Evolutionary conservation across 257 asterid species (phyloP), one percentile per base, ranked within the genome.

Genomic region (Cynanchum wilfordii): DNA sequence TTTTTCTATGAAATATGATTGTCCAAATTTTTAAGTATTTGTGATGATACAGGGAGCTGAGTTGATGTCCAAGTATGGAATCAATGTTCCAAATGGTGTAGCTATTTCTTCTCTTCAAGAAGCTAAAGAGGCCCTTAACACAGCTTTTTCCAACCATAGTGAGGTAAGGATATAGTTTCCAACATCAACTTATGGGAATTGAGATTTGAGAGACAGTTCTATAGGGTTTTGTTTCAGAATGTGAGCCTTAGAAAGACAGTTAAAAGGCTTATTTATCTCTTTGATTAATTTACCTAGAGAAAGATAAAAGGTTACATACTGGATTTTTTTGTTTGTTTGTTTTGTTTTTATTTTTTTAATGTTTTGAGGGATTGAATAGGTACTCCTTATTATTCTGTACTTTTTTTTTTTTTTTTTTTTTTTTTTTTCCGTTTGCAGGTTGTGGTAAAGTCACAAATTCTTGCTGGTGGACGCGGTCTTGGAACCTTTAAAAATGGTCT

Each of bases 401-500:
- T 7, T 45, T 22, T 49, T 27, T 68, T 49, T 29, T 49, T 27
- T 68, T 49, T 29, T 7, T 45, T 22, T 49, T 27, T 68, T 49
- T 29, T 7, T 45, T 22, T 49, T 27, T 68, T 49, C 24, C 71
- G 73, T 68, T 63, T 82, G 69, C 81, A 94, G 99, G 82, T 88
- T 77, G 97, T 91, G 75, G 97, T 91, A 71, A 94, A 94, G 88
- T 86, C 97, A 22, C 99, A 91, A 83, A 84, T 91, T 74, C 99
- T 94, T 80, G 97, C 97, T 66, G 97, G 97, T 76, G 96, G 98
- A 1, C 82, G 97, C 70, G 97, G 97, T 47, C 75, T 93, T 73
- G 98, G 99, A 70, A 89, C 95, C 20, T 94, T 94, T 66, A 94
- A 94, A 83, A 94, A 89, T 82, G 99, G 97, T 72, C 82, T 93